Percentiles rank a stretch among this genome's conserved stretches.
Evolutionary conservation across 345 rosid genomes (phyloP).

Genomic region (Salix arbutifolia): DNA sequence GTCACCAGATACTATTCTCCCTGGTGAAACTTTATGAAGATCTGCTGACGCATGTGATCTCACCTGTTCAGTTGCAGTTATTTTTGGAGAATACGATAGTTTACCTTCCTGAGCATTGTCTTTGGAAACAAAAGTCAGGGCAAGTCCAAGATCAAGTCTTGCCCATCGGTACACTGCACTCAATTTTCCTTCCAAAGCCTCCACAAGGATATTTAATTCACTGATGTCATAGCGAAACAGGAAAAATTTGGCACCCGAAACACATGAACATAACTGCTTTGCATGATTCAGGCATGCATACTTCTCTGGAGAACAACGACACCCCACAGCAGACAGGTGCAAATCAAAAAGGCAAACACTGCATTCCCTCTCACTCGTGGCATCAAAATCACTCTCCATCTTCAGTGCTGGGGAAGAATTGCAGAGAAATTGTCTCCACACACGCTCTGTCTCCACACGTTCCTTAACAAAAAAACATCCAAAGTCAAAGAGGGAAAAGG

Average conservation of each 20-base stretch:
- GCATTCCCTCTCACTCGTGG: slow-evolving; percentile 88
- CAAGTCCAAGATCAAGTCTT: slow-evolving; percentile 87
- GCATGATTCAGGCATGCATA: slow-evolving; percentile 87
- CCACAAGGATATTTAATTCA: slow-evolving; percentile 83
- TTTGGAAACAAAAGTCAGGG: slow-evolving; percentile 50
- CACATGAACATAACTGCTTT: slow-evolving; percentile 78
- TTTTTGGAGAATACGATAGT: slow-evolving; percentile 39
- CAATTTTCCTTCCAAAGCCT: slow-evolving; percentile 94
- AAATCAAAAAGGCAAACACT: slow-evolving; percentile 81
- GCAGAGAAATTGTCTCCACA: slow-evolving; percentile 59
- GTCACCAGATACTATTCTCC: slow-evolving; percentile 34
- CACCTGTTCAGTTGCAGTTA: slow-evolving; percentile 23
- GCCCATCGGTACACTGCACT: slow-evolving; percentile 98
- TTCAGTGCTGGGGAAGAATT: slow-evolving; percentile 58
- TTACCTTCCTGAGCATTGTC: slow-evolving; percentile 39
- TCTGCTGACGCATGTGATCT: slow-evolving; percentile 32
- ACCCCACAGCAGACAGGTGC: slow-evolving; percentile 97
- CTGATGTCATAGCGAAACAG: slow-evolving; percentile 78
- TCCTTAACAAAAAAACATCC: slow-evolving; percentile 37
- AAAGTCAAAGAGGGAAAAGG: slow-evolving; percentile 13
- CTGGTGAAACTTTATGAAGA: slow-evolving; percentile 36
- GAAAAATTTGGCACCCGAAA: slow-evolving; percentile 60
- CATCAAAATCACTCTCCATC: slow-evolving; percentile 89
- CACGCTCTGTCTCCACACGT: slow-evolving; percentile 75
- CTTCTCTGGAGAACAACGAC: slow-evolving; percentile 85